Evolutionary conservation across 352 stramenopile species (phyloP).

Genomic region (Phytopythium kandeliae): DNA sequence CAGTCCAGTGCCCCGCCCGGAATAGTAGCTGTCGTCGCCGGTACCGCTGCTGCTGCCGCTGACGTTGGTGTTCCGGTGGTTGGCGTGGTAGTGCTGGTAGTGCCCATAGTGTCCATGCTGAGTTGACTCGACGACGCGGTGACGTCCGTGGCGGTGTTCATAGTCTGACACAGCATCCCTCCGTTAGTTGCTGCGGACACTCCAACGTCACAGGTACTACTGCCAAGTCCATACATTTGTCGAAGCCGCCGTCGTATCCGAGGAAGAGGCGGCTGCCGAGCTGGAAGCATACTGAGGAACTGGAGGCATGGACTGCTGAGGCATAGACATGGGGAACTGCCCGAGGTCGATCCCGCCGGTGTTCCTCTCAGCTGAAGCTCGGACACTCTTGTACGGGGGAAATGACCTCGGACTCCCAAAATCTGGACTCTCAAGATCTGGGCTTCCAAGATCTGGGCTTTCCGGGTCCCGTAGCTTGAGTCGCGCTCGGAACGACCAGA

Average conservation of each 20-base stretch:
- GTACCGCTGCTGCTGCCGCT: too few relatives aligned
- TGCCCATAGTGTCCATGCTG: slow-evolving; percentile 4
- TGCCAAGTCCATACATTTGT: slow-evolving; percentile 7
- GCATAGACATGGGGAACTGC: slow-evolving; percentile 7
- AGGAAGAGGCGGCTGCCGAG: slow-evolving; percentile 24
- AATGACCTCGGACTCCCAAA: too few relatives aligned
- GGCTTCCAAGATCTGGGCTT: too few relatives aligned
- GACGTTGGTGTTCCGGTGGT: slow-evolving; percentile 3
- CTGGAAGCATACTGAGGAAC: slow-evolving; percentile 67
- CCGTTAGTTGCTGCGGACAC: neutral
- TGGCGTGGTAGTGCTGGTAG: slow-evolving; percentile 15
- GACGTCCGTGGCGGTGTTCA: slow-evolving; percentile 12
- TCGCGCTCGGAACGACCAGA: neutral
- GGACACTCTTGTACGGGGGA: too few relatives aligned
- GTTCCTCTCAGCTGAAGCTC: neutral
- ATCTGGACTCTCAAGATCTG: too few relatives aligned
- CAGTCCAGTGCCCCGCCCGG: slow-evolving; percentile 43
- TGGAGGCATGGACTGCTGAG: slow-evolving; percentile 65
- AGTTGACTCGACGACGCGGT: slow-evolving; percentile 1
- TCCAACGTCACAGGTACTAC: neutral
- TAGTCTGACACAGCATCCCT: slow-evolving; percentile 11
- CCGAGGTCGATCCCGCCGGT: neutral
- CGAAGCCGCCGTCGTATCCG: slow-evolving; percentile 26
- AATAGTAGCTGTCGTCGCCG: slow-evolving; percentile 3
- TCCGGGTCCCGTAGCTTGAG: too few relatives aligned